Evolutionary conservation across 495 filamentous ascomycete species (phyloP).

Genomic region (Saxophila tyrrhenica): DNA sequence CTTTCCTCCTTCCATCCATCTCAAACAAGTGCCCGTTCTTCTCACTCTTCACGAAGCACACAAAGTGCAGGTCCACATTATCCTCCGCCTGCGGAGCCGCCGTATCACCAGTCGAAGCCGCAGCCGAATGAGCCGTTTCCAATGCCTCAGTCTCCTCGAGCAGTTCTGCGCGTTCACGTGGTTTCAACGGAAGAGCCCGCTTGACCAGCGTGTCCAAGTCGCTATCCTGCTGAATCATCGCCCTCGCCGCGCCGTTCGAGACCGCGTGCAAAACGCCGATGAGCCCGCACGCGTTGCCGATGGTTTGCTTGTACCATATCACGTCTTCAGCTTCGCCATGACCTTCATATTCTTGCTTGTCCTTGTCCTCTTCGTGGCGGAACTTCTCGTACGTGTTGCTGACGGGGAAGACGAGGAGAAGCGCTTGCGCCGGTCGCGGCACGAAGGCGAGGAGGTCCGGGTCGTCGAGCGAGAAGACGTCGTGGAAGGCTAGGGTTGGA

Average conservation of each 20-base stretch:
- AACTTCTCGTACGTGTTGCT: constrained; percentile 41
- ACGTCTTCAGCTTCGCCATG: constrained; percentile 43
- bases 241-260: constrained; percentile 39
- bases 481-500: constrained; percentile 42
- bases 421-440: constrained; percentile 43
- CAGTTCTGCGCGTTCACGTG: constrained; percentile 26
- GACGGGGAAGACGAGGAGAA: constrained; percentile 45
- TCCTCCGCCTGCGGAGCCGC: constrained; percentile 28
- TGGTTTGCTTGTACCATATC: constrained; percentile 55
- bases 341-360: constrained; percentile 36
- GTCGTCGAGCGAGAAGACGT: constrained; percentile 45
- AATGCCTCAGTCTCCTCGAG: constrained; percentile 31
- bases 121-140: constrained; percentile 30
- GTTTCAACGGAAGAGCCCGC: constrained; percentile 35
- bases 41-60: constrained; percentile 33
- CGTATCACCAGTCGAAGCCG: constrained; percentile 29
- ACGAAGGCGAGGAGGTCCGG: constrained; percentile 44
- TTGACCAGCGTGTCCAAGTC: constrained; percentile 22
- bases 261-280: constrained; percentile 51
- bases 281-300: constrained; percentile 53
- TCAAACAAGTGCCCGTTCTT: constrained; percentile 31
- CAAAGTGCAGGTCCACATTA: constrained; percentile 33
- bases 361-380: constrained; percentile 29
- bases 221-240: constrained; percentile 25
- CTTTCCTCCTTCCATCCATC: constrained; percentile 44